Conservation (phyloP, 2,329 filamentous ascomycete species). For the Lasiodiplodia gonubiensis region DNA sequence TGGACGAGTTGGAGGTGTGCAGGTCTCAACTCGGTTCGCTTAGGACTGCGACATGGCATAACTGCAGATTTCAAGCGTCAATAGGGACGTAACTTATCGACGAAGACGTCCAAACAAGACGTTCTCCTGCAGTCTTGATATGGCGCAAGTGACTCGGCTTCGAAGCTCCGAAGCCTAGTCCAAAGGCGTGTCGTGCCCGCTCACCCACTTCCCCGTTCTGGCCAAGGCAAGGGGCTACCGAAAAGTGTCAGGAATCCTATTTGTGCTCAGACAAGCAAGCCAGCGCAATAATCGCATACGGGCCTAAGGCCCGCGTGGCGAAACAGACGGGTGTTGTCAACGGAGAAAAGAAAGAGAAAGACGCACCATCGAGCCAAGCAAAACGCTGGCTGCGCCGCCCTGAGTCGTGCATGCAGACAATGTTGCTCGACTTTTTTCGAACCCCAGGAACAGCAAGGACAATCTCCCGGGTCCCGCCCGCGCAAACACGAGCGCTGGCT, state of each 20-base stretch:
- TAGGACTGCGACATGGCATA: not conserved
- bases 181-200: not conserved
- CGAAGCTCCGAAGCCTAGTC: not conserved
- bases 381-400: not conserved
- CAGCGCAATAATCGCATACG: not conserved
- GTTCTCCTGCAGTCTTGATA: no score
- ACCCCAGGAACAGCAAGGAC: slow-evolving; percentile 17
- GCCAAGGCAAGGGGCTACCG: slow-evolving; percentile 9
- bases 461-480: slow-evolving; percentile 23
- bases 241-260: not conserved
- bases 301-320: slow-evolving; percentile 12
- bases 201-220: slow-evolving; percentile 4
- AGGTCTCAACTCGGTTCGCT: not conserved
- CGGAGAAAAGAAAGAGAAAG: not conserved
- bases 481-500: not conserved
- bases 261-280: slow-evolving; percentile 6
- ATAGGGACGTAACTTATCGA: no score
- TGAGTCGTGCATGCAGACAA: slow-evolving; percentile 17
- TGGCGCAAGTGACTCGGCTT: not conserved
- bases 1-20: not conserved
- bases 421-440: slow-evolving; percentile 4
- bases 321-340: not conserved
- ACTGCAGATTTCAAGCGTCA: not conserved
- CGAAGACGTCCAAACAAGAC: no score
- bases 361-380: not conserved